A percentile compares a stretch with the other conserved stretches of the same genome.
These are phyloP conservation scores for Solanum phureja DNA, from an alignment of 257 asterid genomes.

Conservation along the genomic window DNA sequence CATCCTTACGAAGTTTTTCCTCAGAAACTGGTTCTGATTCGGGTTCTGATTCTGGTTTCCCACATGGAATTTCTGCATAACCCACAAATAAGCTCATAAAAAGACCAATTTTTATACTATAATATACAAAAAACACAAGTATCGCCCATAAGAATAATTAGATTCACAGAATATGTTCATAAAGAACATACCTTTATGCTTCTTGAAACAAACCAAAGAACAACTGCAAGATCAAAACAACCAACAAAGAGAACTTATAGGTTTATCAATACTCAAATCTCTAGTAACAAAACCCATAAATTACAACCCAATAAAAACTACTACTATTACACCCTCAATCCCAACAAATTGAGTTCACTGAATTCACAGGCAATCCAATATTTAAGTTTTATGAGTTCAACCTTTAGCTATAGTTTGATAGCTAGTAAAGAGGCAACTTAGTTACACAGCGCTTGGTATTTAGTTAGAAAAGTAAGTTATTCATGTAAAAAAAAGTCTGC, in stretches of 20 bases:
- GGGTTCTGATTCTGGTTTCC: constrained; percentile 38
- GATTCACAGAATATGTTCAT: neutral
- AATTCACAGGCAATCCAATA: neutral
- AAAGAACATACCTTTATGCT: constrained; percentile 58
- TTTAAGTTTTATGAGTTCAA: neutral
- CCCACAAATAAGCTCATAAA: constrained; percentile 3
- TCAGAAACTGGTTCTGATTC: constrained; percentile 12
- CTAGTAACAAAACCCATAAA: neutral
- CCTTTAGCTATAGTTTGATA: neutral
- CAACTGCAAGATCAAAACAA: constrained; percentile 33
- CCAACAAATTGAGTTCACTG: neutral
- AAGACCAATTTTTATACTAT: neutral
- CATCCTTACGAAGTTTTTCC: constrained; percentile 22
- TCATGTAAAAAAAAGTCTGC: neutral
- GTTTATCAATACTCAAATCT: neutral
- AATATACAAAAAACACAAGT: neutral
- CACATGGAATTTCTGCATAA: constrained; percentile 61
- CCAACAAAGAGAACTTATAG: neutral
- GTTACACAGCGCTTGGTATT: neutral
- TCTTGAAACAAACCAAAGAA: constrained; percentile 70
- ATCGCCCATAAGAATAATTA: neutral
- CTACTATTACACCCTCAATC: neutral
- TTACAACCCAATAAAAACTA: neutral
- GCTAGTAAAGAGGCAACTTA: neutral
- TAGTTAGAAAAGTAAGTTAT: neutral